These are phyloP conservation scores for Blastobotrys proliferans DNA, from an alignment of 1,139 yeast genomes.

Conservation along the genomic window DNA sequence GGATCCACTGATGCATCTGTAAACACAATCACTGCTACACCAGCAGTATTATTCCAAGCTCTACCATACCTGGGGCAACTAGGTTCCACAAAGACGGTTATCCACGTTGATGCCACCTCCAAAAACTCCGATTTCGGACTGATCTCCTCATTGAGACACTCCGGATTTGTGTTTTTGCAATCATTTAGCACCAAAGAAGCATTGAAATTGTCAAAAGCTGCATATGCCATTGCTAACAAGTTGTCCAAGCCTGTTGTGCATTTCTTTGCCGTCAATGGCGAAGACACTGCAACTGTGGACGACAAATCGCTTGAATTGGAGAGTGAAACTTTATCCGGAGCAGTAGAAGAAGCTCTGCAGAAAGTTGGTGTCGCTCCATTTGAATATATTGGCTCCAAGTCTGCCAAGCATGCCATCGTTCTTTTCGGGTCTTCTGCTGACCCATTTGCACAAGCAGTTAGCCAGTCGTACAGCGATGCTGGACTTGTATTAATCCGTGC, in stretches of 20 bases:
- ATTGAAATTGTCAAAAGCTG: slow-evolving; percentile 48
- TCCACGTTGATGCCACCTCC: slow-evolving; percentile 52
- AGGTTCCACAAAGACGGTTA: slow-evolving; percentile 45
- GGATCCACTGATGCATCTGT: slow-evolving; percentile 11
- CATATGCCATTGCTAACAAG: slow-evolving; percentile 53
- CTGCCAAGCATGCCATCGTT: slow-evolving; percentile 51
- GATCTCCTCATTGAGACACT: slow-evolving; percentile 67
- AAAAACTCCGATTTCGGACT: slow-evolving; percentile 50
- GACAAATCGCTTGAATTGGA: slow-evolving; percentile 14
- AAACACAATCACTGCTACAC: slow-evolving; percentile 42
- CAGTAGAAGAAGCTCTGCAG: slow-evolving; percentile 27
- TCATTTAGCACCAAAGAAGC: slow-evolving; percentile 58
- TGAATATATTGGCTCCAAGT: slow-evolving; percentile 40
- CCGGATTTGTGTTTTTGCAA: slow-evolving; percentile 58
- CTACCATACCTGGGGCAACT: slow-evolving; percentile 58
- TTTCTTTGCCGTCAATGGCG: slow-evolving; percentile 39
- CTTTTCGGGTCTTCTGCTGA: slow-evolving; percentile 54
- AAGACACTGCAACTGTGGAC: slow-evolving; percentile 3
- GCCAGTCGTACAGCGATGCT: slow-evolving; percentile 38
- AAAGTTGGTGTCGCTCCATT: slow-evolving; percentile 36
- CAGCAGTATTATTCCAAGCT: slow-evolving; percentile 51
- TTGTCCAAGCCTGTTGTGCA: slow-evolving; percentile 61
- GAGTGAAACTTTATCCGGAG: slow-evolving; percentile 27
- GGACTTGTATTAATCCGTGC: slow-evolving; percentile 57
- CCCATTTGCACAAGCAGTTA: slow-evolving; percentile 43